Base-by-base conservation (phyloP, 140 eudicot species). In the Ambrosia hybrid region DNA sequence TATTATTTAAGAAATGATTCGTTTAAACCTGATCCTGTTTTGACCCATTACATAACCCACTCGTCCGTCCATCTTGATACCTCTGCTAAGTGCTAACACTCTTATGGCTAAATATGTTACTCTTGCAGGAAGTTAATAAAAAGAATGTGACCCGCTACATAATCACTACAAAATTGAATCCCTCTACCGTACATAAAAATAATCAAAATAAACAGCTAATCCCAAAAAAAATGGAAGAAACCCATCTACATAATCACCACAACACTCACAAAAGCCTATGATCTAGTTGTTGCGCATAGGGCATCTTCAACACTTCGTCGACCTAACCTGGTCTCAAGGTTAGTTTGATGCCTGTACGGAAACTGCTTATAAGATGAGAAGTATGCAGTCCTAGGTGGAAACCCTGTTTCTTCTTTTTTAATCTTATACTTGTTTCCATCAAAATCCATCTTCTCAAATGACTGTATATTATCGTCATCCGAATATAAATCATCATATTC, bases 351-450 rank as follows among this genome's bases (percentile, higher is more conserved):
- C 51, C 43, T 66, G 34, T 70, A 37, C 38, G 79, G 75, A 13
- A 57, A 61, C 63, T 68, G 75, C 66, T 70, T 74, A 70, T 70
- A 70, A 70, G 72, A 77, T 14, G 76, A 77, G 66, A 53, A 61
- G 16, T 70, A 15, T 53, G 17, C 80, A 26, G 53, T 67, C 56
- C 80, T 49, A 21, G 73, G 48, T 38, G 21, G 71, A 48, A 57
- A 15, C 37, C 12, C 67, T 17, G 14, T 52, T 65, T 60, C 56
- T 72, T 68, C 75, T 41, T 66, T 52, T 63, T 58, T 66, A 34
- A 30, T 37, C 37, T 82, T 83, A 3, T 65, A 67, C 53, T 85
- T 85, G 65, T 76, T 83, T 69, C 55, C 86, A 81, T 86, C 82
- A 62, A 73, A 83, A 30, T 74, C 66, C 15, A 80, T 63, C 78